Evolutionary conservation across 2,329 filamentous ascomycete genomes (phyloP), one percentile per base, ranked within the genome.

Genomic region (Phoma sp.): DNA sequence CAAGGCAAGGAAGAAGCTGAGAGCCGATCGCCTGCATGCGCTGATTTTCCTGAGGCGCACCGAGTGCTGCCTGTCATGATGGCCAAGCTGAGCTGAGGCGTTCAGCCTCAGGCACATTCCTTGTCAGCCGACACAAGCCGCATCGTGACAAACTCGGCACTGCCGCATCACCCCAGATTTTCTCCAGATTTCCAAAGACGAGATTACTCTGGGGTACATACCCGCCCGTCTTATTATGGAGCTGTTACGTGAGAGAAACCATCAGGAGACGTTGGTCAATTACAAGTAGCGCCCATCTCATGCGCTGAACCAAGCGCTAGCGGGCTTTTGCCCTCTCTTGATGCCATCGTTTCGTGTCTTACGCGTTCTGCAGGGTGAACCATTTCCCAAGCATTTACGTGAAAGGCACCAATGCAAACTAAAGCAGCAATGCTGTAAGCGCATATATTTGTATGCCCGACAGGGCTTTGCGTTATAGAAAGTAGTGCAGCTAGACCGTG

Each of bases 201-300:
- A 44, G 13, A 23, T 5, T 41, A n/a, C 14, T 50, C 44, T 49
- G 52, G 52, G 46, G 41, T 49, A 40, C 52, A 49, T 45, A 45
- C 30, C 46, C 52, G 41, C 46, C 46, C 52, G 52, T 46, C 35
- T 55, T 55, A 55, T 55, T 55, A 50, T 55, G 52, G 52, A 55
- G 41, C 46, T 47, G 46, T 55, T 55, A 55, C 52, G 52, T 50
- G 42, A 55, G 42, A 55, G 46, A 46, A 55, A 42, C 37, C 32
- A 41, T 40, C 11, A 32, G 8, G 11, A 41, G 30, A 14, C 6
- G 29, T 41, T 37, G 24, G 41, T 32, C 41, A 45, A 18, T 25
- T 46, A 25, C 4, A 25, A 33, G 9, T 11, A 18, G 10, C 7
- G 41, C 32, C 18, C 33, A 30, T 14, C 2, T n/a, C 29, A 24